Conservation (phyloP, 2,329 filamentous ascomycete species). For the Claviceps humidiphila region DNA sequence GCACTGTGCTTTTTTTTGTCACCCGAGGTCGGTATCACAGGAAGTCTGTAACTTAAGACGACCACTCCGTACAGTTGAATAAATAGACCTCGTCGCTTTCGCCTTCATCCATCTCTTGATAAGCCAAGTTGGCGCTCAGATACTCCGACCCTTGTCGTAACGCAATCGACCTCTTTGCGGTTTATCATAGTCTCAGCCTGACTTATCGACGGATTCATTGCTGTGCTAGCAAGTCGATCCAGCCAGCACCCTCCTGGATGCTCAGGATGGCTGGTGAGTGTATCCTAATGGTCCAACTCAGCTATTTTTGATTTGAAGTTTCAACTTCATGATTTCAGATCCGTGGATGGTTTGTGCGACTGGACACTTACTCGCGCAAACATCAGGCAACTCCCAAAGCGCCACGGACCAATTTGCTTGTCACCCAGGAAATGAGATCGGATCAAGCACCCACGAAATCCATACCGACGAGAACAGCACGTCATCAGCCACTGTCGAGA, state of each 20-base stretch:
- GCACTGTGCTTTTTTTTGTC: no score
- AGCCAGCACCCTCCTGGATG: neutral
- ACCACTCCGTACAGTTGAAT: no score
- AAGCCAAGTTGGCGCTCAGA: no score
- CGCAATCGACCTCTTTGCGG: neutral
- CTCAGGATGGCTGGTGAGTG: constrained; percentile 5
- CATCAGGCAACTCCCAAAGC: neutral
- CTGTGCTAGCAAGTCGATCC: neutral
- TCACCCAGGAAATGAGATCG: neutral
- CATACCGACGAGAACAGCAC: neutral
- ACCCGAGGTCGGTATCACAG: no score
- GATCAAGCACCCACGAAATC: neutral
- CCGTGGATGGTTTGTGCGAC: neutral
- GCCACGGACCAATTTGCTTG: neutral
- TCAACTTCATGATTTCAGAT: neutral
- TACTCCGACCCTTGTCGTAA: neutral
- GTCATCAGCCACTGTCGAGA: constrained; percentile 8
- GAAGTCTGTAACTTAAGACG: no score
- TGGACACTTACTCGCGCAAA: neutral
- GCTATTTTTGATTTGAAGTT: neutral
- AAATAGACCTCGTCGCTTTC: no score
- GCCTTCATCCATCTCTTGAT: no score
- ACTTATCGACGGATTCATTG: neutral
- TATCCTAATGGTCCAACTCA: neutral
- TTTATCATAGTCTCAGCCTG: neutral